A percentile compares a stretch with the other conserved stretches of the same genome.
phyloP scores from a whole-genome alignment of 2,329 filamentous ascomycete genomes.

The Cercospora sojina region DNA sequence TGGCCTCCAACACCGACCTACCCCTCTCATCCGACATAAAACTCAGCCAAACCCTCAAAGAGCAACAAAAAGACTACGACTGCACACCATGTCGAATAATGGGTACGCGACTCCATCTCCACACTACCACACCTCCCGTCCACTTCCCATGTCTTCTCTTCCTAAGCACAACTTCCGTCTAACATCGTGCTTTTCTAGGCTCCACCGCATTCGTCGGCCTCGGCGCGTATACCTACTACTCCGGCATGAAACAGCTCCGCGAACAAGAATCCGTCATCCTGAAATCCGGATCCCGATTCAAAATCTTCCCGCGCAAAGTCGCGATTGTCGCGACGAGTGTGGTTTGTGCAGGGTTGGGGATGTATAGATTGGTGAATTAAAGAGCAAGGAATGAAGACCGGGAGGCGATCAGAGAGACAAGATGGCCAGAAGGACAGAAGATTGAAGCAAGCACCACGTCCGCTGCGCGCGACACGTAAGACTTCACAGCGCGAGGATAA shows the following conservation, averaged over 20 bases:
- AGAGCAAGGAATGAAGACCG: not conserved
- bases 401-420: not conserved
- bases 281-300: conserved; percentile 44
- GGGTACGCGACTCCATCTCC: conserved; percentile 26
- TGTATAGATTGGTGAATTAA: conserved; percentile 44
- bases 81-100: conserved; percentile 37
- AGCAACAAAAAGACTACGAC: conserved; percentile 34
- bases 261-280: conserved; percentile 44
- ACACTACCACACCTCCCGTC: not conserved
- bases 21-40: conserved; percentile 22
- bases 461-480: not conserved
- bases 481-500: not conserved
- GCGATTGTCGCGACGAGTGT: conserved; percentile 44
- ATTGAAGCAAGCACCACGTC: not conserved
- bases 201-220: conserved; percentile 48
- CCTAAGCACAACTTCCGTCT: not conserved
- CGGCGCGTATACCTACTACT: conserved; percentile 48
- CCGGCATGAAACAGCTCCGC: conserved; percentile 47
- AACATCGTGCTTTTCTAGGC: conserved; percentile 35
- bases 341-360: conserved; percentile 45
- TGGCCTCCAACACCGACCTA: conserved; percentile 16
- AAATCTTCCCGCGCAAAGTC: conserved; percentile 42
- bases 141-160: not conserved
- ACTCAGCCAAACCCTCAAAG: conserved; percentile 28
- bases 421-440: not conserved